Evolutionary conservation across 441 rosid species (phyloP), one percentile per base, ranked within the genome.

Genomic region (Croton laevigatus): DNA sequence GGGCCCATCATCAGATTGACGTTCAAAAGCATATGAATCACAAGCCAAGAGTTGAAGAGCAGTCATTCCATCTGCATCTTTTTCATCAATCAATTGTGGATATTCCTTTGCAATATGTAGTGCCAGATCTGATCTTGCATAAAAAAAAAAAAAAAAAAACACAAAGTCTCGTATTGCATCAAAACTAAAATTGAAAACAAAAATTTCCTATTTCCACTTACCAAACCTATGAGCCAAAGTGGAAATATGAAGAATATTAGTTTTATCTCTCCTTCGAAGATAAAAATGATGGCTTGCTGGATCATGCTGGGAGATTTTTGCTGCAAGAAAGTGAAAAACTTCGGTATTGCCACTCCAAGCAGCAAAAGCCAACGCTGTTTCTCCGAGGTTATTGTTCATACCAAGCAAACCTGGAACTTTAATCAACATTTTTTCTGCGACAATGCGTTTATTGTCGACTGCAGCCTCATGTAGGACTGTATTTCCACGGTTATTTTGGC

Each of bases 401-500:
- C 75, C 79, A 6, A 76, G 36, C 69, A 76, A 13, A 0, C 75
- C 75, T 0, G 75, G 72, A 0, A 72, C 79, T 38, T 38, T 71
- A 59, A 38, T 66, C 3, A 71, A n/a, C 23, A 71, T 5, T 32
- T 76, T 76, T 6, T 76, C 75, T 1, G 79, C 79, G 1, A 76
- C n/a, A 13, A 8, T n/a, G 79, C 75, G 5, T 20, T n/a, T 57
- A 9, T 61, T 60, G 79, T 66, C 54, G 1, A 75, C 61, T 19
- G 75, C 79, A 19, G 79, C 59, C 52, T 71, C 69, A 6, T 71
- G 79, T 34, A 75, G 60, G n/a, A n/a, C n/a, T n/a, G n/a, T n/a
- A n/a, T n/a, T n/a, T n/a, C n/a, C n/a, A n/a, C n/a, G n/a, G n/a
- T n/a, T n/a, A n/a, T n/a, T n/a, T n/a, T n/a, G n/a, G n/a, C n/a